These are phyloP conservation scores for Rhodotorula sp. DNA, from an alignment of 1,284 basidiomycete genomes.

Conservation along the genomic window DNA sequence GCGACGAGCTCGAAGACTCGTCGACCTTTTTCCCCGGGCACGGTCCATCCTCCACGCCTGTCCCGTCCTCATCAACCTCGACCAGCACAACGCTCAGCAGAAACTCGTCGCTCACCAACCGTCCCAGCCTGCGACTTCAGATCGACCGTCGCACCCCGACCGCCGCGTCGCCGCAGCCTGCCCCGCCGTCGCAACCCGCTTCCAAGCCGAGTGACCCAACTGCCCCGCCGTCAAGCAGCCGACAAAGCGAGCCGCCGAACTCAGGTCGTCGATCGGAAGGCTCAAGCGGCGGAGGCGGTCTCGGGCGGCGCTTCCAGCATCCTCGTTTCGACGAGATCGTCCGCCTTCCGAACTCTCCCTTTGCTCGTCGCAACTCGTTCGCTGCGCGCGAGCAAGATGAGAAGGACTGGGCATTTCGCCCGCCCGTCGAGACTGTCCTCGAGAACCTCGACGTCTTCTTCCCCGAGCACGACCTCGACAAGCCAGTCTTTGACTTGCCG, in stretches of 20 bases:
- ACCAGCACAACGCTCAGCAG: not conserved
- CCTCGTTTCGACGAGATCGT: not conserved
- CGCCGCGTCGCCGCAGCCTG: not conserved
- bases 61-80: constrained; percentile 1
- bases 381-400: constrained; percentile 31
- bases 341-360: constrained; percentile 9
- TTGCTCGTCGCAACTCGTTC: constrained; percentile 35
- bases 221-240: not conserved
- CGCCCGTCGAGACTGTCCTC: constrained; percentile 89
- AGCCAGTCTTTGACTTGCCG: constrained; percentile 81
- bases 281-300: not conserved
- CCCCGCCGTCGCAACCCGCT: not conserved
- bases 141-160: constrained; percentile 24
- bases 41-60: constrained; percentile 15
- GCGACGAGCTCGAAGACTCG: constrained; percentile 33
- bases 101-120: constrained; percentile 4
- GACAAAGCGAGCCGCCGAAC: not conserved
- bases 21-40: constrained; percentile 35
- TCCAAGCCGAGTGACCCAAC: not conserved
- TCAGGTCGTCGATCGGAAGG: not conserved
- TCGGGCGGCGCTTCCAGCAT: not conserved
- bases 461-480: constrained; percentile 92
- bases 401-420: constrained; percentile 63
- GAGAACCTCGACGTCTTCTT: constrained; percentile 93
- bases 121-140: constrained; percentile 29